Conservation (phyloP, 805 yeast species). For the Starmerella stigmatis region DNA sequence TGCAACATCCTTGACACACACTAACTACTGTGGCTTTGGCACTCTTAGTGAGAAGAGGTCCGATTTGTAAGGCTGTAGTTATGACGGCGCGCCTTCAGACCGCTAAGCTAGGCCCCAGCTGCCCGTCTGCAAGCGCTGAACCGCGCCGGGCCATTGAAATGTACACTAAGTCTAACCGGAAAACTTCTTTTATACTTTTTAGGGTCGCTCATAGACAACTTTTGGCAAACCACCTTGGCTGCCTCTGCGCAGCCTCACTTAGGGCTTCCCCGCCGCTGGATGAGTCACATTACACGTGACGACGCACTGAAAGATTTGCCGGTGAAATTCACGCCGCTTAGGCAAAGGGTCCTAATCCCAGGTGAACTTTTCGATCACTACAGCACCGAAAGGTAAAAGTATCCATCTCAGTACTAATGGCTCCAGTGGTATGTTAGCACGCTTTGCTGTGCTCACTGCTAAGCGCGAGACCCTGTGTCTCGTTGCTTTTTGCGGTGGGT, state of each 20-base stretch:
- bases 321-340: background rate
- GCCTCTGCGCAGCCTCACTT: background rate
- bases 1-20: constrained; percentile 36
- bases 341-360: background rate
- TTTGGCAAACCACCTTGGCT: too few relatives aligned
- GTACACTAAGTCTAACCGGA: too few relatives aligned
- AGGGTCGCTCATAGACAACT: too few relatives aligned
- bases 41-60: background rate
- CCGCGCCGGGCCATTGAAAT: too few relatives aligned
- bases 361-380: background rate
- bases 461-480: constrained; percentile 9
- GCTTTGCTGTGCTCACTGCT: constrained; percentile 34
- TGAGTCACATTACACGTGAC: constrained; percentile 7
- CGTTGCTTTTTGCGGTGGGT: constrained; percentile 23
- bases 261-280: constrained; percentile 3
- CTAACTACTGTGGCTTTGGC: background rate
- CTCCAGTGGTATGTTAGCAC: constrained; percentile 77
- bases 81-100: too few relatives aligned
- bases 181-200: too few relatives aligned
- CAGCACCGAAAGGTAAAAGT: constrained; percentile 11
- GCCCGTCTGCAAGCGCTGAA: too few relatives aligned
- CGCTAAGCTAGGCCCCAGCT: too few relatives aligned
- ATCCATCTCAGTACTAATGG: constrained; percentile 44
- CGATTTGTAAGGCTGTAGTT: too few relatives aligned
- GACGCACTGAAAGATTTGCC: constrained; percentile 4